Evolutionary conservation across 1,139 yeast species (phyloP).

Genomic region (Blastobotrys ciferrii): DNA sequence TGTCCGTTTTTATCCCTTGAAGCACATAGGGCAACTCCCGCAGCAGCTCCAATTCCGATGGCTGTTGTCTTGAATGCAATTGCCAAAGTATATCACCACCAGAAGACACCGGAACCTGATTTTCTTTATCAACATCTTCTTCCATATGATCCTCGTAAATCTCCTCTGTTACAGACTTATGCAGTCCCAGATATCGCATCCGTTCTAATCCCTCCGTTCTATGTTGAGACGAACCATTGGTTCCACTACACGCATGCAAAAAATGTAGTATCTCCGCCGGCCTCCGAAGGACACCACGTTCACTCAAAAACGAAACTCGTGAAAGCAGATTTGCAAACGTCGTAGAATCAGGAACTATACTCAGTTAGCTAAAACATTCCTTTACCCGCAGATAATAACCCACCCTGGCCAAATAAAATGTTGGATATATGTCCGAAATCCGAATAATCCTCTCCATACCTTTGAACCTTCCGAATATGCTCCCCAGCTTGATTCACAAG

Average conservation of each 20-base stretch:
- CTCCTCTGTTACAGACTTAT: slow-evolving; percentile 5
- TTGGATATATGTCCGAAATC: slow-evolving; percentile 15
- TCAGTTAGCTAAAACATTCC: background rate
- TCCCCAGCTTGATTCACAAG: slow-evolving; percentile 1
- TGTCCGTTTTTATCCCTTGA: slow-evolving; percentile 67
- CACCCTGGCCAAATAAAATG: slow-evolving; percentile 10
- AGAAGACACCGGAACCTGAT: background rate
- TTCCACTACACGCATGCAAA: slow-evolving; percentile 4
- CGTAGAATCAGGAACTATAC: slow-evolving; percentile 4
- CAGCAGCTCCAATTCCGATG: slow-evolving; percentile 52
- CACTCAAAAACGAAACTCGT: slow-evolving; percentile 13
- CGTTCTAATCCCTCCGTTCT: slow-evolving; percentile 9
- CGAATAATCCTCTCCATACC: slow-evolving; percentile 9
- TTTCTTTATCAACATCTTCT: slow-evolving; percentile 5
- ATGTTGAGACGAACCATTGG: background rate
- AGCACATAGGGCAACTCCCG: slow-evolving; percentile 63
- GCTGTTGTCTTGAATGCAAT: slow-evolving; percentile 24
- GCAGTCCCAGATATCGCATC: slow-evolving; percentile 13
- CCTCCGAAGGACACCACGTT: slow-evolving; percentile 14
- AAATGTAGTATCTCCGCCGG: slow-evolving; percentile 17
- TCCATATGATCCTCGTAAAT: slow-evolving; percentile 3
- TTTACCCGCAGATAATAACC: background rate
- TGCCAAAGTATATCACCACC: slow-evolving; percentile 20
- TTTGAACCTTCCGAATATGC: background rate
- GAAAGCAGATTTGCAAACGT: slow-evolving; percentile 13